Conservation (phyloP, 495 filamentous ascomycete species). For the Xylaria longipes region DNA sequence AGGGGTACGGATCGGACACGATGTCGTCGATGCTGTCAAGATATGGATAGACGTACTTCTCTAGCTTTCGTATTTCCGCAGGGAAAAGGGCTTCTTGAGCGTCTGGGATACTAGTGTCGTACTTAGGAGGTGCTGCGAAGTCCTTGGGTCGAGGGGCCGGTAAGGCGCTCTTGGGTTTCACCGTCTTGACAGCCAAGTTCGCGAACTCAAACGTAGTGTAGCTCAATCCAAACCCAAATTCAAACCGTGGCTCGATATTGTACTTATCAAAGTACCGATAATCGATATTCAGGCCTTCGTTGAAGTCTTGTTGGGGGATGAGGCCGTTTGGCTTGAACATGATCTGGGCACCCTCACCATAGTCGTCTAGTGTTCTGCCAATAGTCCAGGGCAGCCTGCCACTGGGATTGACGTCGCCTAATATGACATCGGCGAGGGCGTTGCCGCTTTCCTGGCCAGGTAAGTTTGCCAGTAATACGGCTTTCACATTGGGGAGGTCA, state of each 20-base stretch:
- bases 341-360: constrained; percentile 78
- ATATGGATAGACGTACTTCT: constrained; percentile 91
- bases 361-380: constrained; percentile 79
- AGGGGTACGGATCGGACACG: constrained; percentile 64
- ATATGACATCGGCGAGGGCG: constrained; percentile 81
- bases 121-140: constrained; percentile 65
- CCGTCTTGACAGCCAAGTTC: constrained; percentile 58
- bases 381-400: constrained; percentile 92
- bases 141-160: constrained; percentile 64
- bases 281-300: constrained; percentile 84
- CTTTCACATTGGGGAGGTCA: constrained; percentile 77
- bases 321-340: constrained; percentile 74
- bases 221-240: constrained; percentile 80
- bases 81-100: constrained; percentile 71
- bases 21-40: constrained; percentile 65
- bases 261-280: constrained; percentile 89
- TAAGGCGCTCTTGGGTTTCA: constrained; percentile 64
- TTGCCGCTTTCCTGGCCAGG: constrained; percentile 92
- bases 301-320: constrained; percentile 84
- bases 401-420: constrained; percentile 84
- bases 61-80: constrained; percentile 65
- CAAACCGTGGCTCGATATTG: constrained; percentile 69
- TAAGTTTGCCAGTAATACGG: constrained; percentile 83
- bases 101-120: constrained; percentile 61
- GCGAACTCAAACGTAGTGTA: constrained; percentile 83